These are phyloP conservation scores for Falciphora oryzae DNA, from an alignment of 2,329 filamentous ascomycete genomes.

Conservation along the genomic window DNA sequence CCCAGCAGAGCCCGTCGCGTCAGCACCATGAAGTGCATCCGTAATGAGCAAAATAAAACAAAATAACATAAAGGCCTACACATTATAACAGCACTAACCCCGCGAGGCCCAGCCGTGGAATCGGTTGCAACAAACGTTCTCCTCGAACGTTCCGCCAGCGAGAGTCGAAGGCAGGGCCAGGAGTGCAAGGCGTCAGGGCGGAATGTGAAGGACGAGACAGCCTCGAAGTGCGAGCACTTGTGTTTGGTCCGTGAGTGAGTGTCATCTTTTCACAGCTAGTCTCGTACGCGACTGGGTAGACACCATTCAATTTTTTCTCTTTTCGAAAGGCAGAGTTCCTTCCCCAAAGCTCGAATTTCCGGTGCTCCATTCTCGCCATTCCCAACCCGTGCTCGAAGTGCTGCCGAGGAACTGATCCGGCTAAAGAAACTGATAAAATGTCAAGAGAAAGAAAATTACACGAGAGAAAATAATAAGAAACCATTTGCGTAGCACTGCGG, in stretches of 20 bases:
- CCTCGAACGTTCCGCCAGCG: constrained; percentile 72
- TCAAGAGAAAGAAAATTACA: too few species aligned
- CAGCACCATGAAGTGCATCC: neutral
- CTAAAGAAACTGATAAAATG: neutral
- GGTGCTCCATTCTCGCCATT: neutral
- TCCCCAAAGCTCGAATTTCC: too few species aligned
- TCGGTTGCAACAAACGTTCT: constrained; percentile 69
- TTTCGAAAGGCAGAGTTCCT: too few species aligned
- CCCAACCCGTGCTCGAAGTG: neutral
- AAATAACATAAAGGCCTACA: constrained; percentile 33
- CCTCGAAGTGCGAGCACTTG: constrained; percentile 83
- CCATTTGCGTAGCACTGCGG: too few species aligned
- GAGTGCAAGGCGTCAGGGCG: constrained; percentile 41
- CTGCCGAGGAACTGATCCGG: too few species aligned
- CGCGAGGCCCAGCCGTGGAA: constrained; percentile 78
- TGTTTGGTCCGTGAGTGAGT: constrained; percentile 45
- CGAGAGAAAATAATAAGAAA: too few species aligned
- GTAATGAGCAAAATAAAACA: neutral
- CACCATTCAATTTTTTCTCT: neutral
- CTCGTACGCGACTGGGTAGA: neutral
- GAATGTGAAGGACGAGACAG: constrained; percentile 73
- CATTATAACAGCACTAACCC: constrained; percentile 53
- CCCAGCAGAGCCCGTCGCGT: neutral
- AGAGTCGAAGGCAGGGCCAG: constrained; percentile 28
- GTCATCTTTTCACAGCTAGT: neutral